These are phyloP conservation scores for Emergomyces pasteurianus DNA, from an alignment of 2,329 filamentous ascomycete species.

Conservation along the genomic window DNA sequence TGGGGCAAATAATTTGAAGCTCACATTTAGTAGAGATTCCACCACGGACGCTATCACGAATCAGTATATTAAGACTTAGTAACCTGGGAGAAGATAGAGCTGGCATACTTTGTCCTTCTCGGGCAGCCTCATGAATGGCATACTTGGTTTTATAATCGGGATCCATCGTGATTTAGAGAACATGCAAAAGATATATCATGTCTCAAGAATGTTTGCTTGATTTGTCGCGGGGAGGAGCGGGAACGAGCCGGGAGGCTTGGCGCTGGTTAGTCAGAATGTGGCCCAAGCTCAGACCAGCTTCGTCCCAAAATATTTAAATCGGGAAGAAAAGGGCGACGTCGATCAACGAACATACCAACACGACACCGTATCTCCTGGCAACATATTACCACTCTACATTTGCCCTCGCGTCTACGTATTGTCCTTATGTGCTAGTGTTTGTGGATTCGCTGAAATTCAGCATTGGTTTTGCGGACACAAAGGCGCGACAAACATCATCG, in stretches of 20 bases:
- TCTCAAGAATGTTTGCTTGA: not conserved
- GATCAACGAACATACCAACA: too few species aligned
- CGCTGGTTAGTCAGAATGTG: conserved; percentile 7
- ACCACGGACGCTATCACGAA: conserved; percentile 48
- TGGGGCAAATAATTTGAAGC: conserved; percentile 21
- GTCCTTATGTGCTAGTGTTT: not conserved
- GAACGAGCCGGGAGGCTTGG: not conserved
- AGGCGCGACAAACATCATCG: not conserved
- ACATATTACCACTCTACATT: not conserved
- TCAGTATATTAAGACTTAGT: conserved; percentile 14
- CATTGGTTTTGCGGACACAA: not conserved
- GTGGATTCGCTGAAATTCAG: not conserved
- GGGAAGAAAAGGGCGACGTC: not conserved
- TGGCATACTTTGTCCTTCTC: conserved; percentile 66
- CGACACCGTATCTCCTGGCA: not conserved
- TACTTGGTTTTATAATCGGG: conserved; percentile 49
- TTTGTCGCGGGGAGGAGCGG: not conserved
- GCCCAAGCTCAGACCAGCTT: not conserved
- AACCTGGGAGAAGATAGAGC: not conserved
- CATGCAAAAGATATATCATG: not conserved
- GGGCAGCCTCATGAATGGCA: conserved; percentile 74
- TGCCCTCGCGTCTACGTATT: not conserved
- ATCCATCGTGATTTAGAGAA: conserved; percentile 23
- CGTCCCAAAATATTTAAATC: not conserved
- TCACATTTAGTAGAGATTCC: conserved; percentile 61